Evolutionary conservation across 129 eudicot species (phyloP), one percentile per base, ranked within the genome.

Genomic region (Flaveria linearis): DNA sequence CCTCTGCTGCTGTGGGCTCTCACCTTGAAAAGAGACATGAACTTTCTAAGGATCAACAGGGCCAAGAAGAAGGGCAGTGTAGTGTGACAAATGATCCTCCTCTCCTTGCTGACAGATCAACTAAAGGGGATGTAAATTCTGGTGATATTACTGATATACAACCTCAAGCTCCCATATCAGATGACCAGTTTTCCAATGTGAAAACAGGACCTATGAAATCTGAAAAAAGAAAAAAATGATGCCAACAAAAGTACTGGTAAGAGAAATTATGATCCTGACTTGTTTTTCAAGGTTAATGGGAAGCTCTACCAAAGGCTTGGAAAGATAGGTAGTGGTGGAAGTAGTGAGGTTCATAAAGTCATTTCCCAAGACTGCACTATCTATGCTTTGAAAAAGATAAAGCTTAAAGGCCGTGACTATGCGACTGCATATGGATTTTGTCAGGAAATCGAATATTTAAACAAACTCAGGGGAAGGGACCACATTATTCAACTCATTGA

Each of bases 341-440:
- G 99, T 82, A 94, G 99, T 62, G 99, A 94, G 78, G 99, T 94
- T 72, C 96, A 94, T 82, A 94, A 94, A 83, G 99, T 94, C 61
- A 94, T 94, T 81, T 85, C 99, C 56, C 86, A 89, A 50, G 97
- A 94, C 72, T 94, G 99, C 78, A 86, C 71, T 61, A 94, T 94
- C 16, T 91, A 91, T 86, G 99, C 99, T 84, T 78, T 94, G 86
- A 94, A 94, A 81, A 91, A 85, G 72, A 94, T 94, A 72, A 94
- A 89, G 86, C 99, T 94, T 43, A 94, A 91, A 82, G 99, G 99
- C 10, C 99, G 99, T 76, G 99, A 94, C 71, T 94, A 94, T 86
- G 96, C 97, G 11, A 94, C 96, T 39, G 99, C 99, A 5, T 87
- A 72, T 78, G 99, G 99, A 18, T 94, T 94, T 77, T 94, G 97